Evolutionary conservation across 805 yeast genomes (phyloP), one percentile per base, ranked within the genome.

Genomic region (Sugiyamaella lignohabitans): DNA sequence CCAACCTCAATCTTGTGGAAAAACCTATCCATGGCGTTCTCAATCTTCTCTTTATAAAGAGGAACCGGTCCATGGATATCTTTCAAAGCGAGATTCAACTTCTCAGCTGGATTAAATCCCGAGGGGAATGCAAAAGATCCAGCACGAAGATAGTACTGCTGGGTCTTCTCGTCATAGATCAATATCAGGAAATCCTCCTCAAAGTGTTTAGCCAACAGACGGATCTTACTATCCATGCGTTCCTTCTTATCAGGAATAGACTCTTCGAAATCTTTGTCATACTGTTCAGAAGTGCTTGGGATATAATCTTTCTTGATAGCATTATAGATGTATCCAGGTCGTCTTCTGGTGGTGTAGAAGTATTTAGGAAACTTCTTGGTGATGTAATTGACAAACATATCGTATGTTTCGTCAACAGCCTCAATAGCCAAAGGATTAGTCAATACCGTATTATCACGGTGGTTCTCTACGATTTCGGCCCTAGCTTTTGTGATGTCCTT

Each of bases 61-160:
- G 93, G 94, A 1, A 84, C 89, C 0, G 89, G 89, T 2, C 65
- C 73, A 58, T 84, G 94, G 49, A 84, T 75, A 40, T 60, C 66
- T 0, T 84, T 75, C 35, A 84, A 63, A 1, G 82, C 79, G 54
- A 69, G 63, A 56, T 79, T 67, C 51, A 76, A 70, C 52, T 76
- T 73, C 6, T 59, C 64, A 3, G 70, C 62, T 3, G 91, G 89
- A 57, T 79, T 78, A 62, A 84, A 84, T 1, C 91, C 91, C 1
- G 82, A 78, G 1, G 91, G 87, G 54, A 81, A 82, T 5, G 80
- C 78, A 20, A 80, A 73, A 2, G 74, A 65, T 5, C 79, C 77
- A 0, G 79, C 80, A 44, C 81, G 68, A 38, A 80, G 60, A 22
- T 73, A 67, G 58, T 82, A 84, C 45, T 56, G 50, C 5, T 53